Evolutionary conservation across 2,329 filamentous ascomycete genomes (phyloP), one percentile per base, ranked within the genome.

Genomic region (Fusarium algeriense): DNA sequence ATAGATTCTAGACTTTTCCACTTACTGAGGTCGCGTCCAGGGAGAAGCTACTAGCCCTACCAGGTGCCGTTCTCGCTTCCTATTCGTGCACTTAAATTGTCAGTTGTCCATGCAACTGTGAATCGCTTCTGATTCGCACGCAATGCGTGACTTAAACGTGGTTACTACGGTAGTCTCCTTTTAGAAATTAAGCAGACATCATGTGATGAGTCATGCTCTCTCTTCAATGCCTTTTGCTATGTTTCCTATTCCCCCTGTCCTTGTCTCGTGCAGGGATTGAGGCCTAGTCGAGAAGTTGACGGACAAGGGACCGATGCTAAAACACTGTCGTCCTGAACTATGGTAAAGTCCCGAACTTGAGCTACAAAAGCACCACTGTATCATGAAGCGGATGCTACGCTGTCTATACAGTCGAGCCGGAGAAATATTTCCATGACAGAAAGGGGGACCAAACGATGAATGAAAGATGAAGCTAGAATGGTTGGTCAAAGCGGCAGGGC

Each of bases 111-210:
- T 59, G 69, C 35, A 66, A 56, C 53, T 44, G 34, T 44, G n/a
- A 30, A 20, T 54, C 46, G 40, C 34, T n/a, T 56, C 46, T 67
- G 69, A 70, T 70, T 73, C 49, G 69, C 32, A 62, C 45, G 60
- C 45, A 67, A 69, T 43, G 13, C 19, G 37, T 43, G 32, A 62
- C 23, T 58, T 52, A 34, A 41, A 69, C 23, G 48, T 35, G 23
- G 41, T 12, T 28, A 26, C 30, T 44, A 70, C 48, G 37, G 45
- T 66, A 46, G 56, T 61, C 53, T 54, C 13, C 32, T 69, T 49
- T 61, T 37, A 44, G 56, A 49, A 40, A 19, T 19, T 35, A 30
- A 17, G 32, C 17, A 46, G 35, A 35, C 45, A 70, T 67, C 67
- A 57, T 67, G 68, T 45, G 61, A 70, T 60, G 37, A 34, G 14